Conservation (phyloP, 306 rosid species). For the Fragaria vesca region DNA sequence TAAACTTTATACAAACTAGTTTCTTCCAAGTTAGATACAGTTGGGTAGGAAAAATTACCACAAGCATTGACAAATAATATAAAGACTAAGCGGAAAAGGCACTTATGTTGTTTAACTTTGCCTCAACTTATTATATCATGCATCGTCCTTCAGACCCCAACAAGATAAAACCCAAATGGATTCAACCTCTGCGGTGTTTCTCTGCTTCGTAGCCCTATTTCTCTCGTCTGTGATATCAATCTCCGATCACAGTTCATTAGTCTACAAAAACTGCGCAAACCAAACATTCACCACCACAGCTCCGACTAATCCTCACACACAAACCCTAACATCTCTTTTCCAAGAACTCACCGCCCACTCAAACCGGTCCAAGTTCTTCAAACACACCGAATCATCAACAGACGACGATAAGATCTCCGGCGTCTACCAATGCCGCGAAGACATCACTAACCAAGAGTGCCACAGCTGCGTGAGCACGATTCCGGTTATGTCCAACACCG, state of each 20-base stretch:
- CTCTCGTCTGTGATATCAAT: constrained; percentile 25
- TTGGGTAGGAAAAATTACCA: constrained; percentile 43
- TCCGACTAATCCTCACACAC: constrained; percentile 24
- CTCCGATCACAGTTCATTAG: constrained; percentile 37
- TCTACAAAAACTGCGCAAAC: constrained; percentile 53
- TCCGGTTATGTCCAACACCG: constrained; percentile 34
- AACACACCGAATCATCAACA: constrained; percentile 21
- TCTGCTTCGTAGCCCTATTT: constrained; percentile 21
- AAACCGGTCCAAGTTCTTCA: constrained; percentile 53
- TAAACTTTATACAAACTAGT: background rate
- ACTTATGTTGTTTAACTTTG: background rate
- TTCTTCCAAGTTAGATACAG: constrained; percentile 34
- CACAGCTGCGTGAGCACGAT: constrained; percentile 46
- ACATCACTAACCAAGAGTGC: constrained; percentile 47
- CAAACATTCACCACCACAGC: constrained; percentile 27
- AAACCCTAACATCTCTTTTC: constrained; percentile 54
- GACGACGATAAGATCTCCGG: constrained; percentile 35
- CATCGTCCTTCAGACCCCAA: background rate
- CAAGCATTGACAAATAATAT: constrained; percentile 11
- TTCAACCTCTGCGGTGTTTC: constrained; percentile 21
- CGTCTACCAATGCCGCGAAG: constrained; percentile 65
- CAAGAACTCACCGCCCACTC: constrained; percentile 51
- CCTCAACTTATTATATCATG: background rate
- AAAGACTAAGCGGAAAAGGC: background rate
- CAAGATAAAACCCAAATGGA: constrained; percentile 13